Evolutionary conservation across 2,329 filamentous ascomycete genomes (phyloP).

Genomic region (Aspergillus neoniger): DNA sequence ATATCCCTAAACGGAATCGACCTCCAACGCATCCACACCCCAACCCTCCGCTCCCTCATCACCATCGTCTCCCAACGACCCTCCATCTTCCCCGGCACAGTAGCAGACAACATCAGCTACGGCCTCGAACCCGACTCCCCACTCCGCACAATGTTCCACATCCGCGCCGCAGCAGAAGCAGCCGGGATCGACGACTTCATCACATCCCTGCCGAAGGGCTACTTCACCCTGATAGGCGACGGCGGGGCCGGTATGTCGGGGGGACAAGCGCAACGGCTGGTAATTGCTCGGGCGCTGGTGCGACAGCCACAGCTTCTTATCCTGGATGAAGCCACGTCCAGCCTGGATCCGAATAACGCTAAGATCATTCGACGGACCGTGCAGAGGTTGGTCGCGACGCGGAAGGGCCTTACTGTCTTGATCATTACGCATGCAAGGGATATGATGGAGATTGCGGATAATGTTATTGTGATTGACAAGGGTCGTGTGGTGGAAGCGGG

Average conservation of each 20-base stretch:
- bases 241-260: constrained; percentile 73
- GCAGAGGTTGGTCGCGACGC: constrained; percentile 49
- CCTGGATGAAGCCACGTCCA: constrained; percentile 83
- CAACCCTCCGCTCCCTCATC: constrained; percentile 61
- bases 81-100: constrained; percentile 56
- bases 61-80: constrained; percentile 65
- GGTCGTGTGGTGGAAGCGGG: constrained; percentile 70
- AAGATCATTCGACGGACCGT: constrained; percentile 66
- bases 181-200: constrained; percentile 75
- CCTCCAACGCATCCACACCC: constrained; percentile 61
- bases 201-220: constrained; percentile 67
- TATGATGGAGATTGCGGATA: constrained; percentile 82
- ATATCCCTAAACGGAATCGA: constrained; percentile 58
- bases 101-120: constrained; percentile 67
- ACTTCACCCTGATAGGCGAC: constrained; percentile 73
- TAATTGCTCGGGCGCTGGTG: constrained; percentile 76
- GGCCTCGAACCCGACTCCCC: constrained; percentile 63
- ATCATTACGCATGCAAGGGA: constrained; percentile 79
- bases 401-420: constrained; percentile 65
- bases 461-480: constrained; percentile 71
- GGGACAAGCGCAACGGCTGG: constrained; percentile 79
- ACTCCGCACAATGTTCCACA: constrained; percentile 47
- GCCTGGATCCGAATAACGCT: constrained; percentile 71
- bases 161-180: constrained; percentile 59
- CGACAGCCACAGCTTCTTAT: constrained; percentile 72